Conservation (phyloP, 495 filamentous ascomycete species). For the Penicillium turbatum region DNA sequence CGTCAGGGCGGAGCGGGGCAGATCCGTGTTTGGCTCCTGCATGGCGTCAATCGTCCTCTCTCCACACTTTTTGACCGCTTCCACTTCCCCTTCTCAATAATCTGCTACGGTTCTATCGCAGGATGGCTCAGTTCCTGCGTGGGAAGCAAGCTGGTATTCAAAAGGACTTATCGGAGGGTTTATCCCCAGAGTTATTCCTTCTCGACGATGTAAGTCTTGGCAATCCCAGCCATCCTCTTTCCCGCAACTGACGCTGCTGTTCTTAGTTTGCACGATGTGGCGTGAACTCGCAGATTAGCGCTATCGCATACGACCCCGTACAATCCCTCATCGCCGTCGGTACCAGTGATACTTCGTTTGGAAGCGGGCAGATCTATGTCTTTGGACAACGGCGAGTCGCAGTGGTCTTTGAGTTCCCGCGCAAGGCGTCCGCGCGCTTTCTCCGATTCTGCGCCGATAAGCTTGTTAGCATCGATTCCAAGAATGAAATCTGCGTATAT, state of each 20-base stretch:
- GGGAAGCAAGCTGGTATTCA: slow-evolving; percentile 91
- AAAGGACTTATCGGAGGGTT: slow-evolving; percentile 78
- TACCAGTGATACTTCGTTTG: slow-evolving; percentile 74
- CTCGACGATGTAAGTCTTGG: slow-evolving; percentile 67
- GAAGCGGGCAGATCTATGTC: slow-evolving; percentile 79
- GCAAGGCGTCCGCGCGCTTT: slow-evolving; percentile 62
- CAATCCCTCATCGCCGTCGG: slow-evolving; percentile 93
- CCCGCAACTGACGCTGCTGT: slow-evolving; percentile 20
- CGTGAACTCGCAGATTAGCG: slow-evolving; percentile 79
- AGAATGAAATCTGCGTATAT: slow-evolving; percentile 77
- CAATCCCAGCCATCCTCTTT: slow-evolving; percentile 27
- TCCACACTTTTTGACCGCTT: slow-evolving; percentile 16
- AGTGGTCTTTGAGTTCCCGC: slow-evolving; percentile 59
- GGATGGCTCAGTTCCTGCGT: slow-evolving; percentile 80
- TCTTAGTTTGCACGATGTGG: slow-evolving; percentile 72
- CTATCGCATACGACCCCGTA: slow-evolving; percentile 83
- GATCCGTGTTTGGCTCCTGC: slow-evolving; percentile 29
- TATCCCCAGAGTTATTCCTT: slow-evolving; percentile 68
- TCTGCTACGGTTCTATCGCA: slow-evolving; percentile 3
- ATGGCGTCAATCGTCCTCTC: slow-evolving; percentile 25
- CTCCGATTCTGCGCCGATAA: slow-evolving; percentile 76
- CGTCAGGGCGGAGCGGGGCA: slow-evolving; percentile 26
- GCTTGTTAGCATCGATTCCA: slow-evolving; percentile 75
- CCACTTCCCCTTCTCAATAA: slow-evolving; percentile 8
- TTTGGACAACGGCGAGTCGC: slow-evolving; percentile 81